phyloP scores from a whole-genome alignment of 257 asterid genomes.

The Rubia yunnanensis region DNA sequence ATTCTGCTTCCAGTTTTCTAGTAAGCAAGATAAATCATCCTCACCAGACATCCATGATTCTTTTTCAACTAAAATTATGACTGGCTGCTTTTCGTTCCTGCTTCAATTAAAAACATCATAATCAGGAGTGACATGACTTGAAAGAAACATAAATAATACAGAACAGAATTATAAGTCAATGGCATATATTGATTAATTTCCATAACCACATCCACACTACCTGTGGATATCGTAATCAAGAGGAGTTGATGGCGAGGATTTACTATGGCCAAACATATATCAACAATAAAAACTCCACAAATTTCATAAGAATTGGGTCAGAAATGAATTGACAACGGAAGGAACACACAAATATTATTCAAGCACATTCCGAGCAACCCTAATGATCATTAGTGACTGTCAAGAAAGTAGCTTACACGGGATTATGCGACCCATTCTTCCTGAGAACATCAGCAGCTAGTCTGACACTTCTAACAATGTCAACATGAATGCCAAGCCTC shows the following conservation, averaged over 20 bases:
- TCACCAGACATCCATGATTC: conserved; percentile 63
- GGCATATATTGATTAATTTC: not conserved
- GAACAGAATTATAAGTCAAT: not conserved
- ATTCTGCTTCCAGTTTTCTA: conserved; percentile 42
- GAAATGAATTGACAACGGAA: not conserved
- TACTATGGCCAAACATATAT: not conserved
- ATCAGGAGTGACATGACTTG: not conserved
- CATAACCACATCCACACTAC: not conserved
- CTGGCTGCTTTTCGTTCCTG: conserved; percentile 56
- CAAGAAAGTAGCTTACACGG: conserved; percentile 38
- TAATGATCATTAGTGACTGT: not conserved
- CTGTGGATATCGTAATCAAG: not conserved
- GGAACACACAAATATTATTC: not conserved
- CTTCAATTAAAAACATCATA: conserved; percentile 1
- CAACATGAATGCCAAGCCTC: conserved; percentile 69
- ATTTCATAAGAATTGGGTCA: not conserved
- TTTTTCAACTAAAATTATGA: conserved; percentile 68
- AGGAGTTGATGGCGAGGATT: not conserved
- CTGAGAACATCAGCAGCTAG: conserved; percentile 32
- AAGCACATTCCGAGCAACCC: not conserved
- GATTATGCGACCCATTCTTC: conserved; percentile 29
- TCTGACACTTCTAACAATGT: conserved; percentile 41
- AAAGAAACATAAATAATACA: not conserved
- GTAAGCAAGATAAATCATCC: conserved; percentile 25
- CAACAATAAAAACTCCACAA: too few species aligned